Evolutionary conservation across 2,329 filamentous ascomycete genomes (phyloP).

Genomic region (Pyricularia sp.): DNA sequence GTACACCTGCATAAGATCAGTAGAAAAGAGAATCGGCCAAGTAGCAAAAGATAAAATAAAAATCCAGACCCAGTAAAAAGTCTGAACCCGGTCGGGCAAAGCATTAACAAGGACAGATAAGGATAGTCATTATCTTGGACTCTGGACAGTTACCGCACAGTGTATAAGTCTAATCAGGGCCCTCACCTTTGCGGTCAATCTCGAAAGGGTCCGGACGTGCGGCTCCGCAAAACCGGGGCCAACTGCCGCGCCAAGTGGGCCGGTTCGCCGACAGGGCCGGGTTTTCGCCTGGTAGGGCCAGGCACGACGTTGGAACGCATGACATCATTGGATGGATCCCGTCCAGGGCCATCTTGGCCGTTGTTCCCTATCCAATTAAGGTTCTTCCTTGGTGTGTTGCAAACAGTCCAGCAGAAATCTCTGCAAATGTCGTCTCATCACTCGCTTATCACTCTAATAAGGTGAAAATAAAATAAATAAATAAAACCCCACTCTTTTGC

Average conservation of each 20-base stretch:
- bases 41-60: not conserved
- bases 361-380: not conserved
- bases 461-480: not conserved
- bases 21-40: not conserved
- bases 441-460: not conserved
- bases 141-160: not conserved
- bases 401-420: not conserved
- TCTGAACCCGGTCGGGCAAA: not conserved
- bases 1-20: not conserved
- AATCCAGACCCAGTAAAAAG: not conserved
- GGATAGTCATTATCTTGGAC: not conserved
- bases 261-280: not conserved
- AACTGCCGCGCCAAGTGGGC: not conserved
- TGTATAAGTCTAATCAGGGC: not conserved
- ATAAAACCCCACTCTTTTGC: not conserved
- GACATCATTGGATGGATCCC: conserved; percentile 1
- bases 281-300: not conserved
- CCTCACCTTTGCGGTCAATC: not conserved
- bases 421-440: not conserved
- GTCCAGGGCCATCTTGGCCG: not conserved
- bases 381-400: not conserved
- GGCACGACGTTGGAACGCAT: not conserved
- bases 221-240: not conserved
- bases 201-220: not conserved
- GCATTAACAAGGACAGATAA: not conserved